Base-by-base conservation (phyloP, 75 land plant species). In the Cunninghamia lanceolata region DNA sequence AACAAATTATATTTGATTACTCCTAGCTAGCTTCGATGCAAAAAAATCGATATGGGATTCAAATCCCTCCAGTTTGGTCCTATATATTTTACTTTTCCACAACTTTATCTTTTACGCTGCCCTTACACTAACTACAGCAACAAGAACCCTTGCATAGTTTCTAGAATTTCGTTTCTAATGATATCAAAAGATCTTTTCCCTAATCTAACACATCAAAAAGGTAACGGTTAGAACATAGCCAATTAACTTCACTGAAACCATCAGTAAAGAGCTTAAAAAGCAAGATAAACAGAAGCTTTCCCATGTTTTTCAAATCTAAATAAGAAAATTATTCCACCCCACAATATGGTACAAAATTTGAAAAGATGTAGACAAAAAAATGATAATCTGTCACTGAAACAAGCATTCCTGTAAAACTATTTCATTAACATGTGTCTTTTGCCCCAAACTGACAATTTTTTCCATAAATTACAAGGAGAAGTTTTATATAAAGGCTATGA, bases 131-230 rank as follows among this genome's bases (percentile, higher is more conserved):
- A 63, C 9, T 8, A 63, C n/a, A 63, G 3, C 59, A 54, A 54
- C 6, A 54, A 63, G 68, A 63, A n/a, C 28, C n/a, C 68, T 63
- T 28, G n/a, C 68, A 63, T 63, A 21, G 68, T n/a, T 63, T 63
- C n/a, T 9, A 63, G n/a, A 63, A 63, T 70, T 87, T 89, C 83
- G 9, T 63, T 82, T 50, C 83, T 71, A 54, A 90, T 28, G 39
- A 85, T 66, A 9, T 87, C 92, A 85, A 91, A 91, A n/a, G 28
- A 91, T 91, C 47, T 56, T 82, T 38, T 89, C 85, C 39, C 88
- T 87, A 82, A 91, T 91, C 92, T 90, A 87, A 32, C 47, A n/a
- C 19, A n/a, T 35, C 52, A 45, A 38, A 83, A 83, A 83, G 35
- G 13, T 59, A 59, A 54, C 17, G 68, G 28, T 59, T 59, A 59